Evolutionary conservation across 768 basidiomycete genomes (phyloP).

Genomic region (Tephrocybe sp.): DNA sequence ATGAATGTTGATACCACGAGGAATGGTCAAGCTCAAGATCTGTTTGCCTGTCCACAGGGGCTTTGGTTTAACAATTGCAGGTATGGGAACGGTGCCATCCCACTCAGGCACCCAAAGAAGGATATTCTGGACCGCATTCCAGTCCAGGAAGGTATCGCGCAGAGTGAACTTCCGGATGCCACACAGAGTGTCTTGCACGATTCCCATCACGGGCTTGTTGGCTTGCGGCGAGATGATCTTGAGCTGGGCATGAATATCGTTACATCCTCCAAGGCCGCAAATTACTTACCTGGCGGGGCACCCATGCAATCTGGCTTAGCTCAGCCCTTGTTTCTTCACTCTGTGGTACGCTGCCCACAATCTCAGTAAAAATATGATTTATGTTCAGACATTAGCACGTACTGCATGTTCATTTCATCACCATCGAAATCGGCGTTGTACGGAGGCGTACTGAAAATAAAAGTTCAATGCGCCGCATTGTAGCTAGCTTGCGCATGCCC

Average conservation of each 20-base stretch:
- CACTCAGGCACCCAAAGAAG: conserved; percentile 97
- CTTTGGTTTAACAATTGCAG: conserved; percentile 94
- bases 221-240: conserved; percentile 99
- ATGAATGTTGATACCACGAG: conserved; percentile 92
- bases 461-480: conserved; percentile 26
- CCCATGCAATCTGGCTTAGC: conserved; percentile 98
- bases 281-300: conserved; percentile 80
- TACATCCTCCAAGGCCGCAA: background rate
- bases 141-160: conserved; percentile 93
- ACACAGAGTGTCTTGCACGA: conserved; percentile 98
- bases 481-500: conserved; percentile 16
- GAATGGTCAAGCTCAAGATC: conserved; percentile 88
- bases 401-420: conserved; percentile 99
- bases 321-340: conserved; percentile 98
- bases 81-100: conserved; percentile 92
- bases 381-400: conserved; percentile 35
- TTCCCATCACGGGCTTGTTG: conserved; percentile 99
- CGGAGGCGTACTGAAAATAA: conserved; percentile 73
- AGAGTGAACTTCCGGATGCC: conserved; percentile 97
- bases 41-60: conserved; percentile 99
- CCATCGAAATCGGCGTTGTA: conserved; percentile 99
- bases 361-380: background rate
- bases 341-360: conserved; percentile 77
- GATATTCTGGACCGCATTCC: conserved; percentile 96
- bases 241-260: conserved; percentile 4